Percentiles rank a stretch among this genome's conserved stretches.
phyloP scores from a whole-genome alignment of 2,329 filamentous ascomycete genomes.

The Arthroderma uncinatum region DNA sequence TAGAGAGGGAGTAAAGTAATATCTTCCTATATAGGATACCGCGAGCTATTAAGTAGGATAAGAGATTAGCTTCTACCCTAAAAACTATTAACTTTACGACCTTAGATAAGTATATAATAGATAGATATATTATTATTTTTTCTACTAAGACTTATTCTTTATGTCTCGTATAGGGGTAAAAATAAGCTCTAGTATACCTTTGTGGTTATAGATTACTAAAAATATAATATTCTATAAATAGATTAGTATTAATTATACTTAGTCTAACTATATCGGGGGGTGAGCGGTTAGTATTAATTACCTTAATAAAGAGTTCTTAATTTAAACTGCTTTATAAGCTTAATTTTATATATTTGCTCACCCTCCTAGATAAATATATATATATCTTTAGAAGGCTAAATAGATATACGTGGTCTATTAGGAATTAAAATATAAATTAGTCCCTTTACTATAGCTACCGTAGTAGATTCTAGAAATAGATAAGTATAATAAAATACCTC shows the following conservation, averaged over 20 bases:
- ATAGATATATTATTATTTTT: neutral
- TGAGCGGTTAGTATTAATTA: neutral
- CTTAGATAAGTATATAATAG: neutral
- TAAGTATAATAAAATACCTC: neutral
- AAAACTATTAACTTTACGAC: neutral
- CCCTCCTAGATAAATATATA: constrained; percentile 2
- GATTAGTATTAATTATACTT: neutral
- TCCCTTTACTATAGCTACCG: constrained; percentile 11
- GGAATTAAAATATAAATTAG: constrained; percentile 7
- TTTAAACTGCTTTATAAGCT: neutral
- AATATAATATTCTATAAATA: neutral
- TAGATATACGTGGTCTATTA: constrained; percentile 1
- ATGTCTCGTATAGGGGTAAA: neutral
- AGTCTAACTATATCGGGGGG: neutral
- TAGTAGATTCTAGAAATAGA: constrained; percentile 7
- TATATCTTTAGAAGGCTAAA: neutral
- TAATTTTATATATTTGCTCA: constrained; percentile 2
- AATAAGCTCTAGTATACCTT: constrained; percentile 6
- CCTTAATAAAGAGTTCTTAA: constrained; percentile 1
- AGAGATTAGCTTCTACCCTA: neutral
- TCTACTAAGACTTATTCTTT: constrained; percentile 1
- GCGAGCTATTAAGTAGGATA: constrained; percentile 1
- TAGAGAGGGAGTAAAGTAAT: constrained; percentile 8
- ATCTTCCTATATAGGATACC: constrained; percentile 9
- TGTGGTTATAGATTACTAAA: constrained; percentile 4